Percentiles rank a stretch among this genome's conserved stretches.
Evolutionary conservation across 331 rosid genomes (phyloP).

Genomic region (Stylosanthes scabra): DNA sequence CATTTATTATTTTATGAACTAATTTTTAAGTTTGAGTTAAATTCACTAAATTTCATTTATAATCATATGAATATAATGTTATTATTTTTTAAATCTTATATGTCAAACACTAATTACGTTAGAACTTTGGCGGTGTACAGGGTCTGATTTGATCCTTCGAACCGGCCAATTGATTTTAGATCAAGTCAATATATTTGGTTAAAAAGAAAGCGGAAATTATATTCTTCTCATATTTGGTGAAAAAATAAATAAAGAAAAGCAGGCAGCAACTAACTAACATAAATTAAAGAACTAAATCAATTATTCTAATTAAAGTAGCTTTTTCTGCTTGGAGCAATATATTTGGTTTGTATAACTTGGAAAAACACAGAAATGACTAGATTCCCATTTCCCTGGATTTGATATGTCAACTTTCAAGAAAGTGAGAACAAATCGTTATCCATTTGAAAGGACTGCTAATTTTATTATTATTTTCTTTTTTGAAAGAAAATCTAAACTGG

Average conservation of each 20-base stretch:
- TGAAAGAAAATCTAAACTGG: neutral
- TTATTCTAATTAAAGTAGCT: constrained; percentile 37
- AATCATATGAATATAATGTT: no score
- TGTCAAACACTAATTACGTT: neutral
- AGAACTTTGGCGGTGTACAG: constrained; percentile 33
- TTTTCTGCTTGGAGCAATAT: constrained; percentile 38
- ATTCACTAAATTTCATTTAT: no score
- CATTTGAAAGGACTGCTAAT: constrained; percentile 9
- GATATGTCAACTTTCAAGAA: constrained; percentile 47
- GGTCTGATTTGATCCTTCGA: constrained; percentile 33
- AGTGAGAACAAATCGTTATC: constrained; percentile 34
- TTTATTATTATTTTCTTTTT: neutral
- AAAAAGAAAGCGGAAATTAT: constrained; percentile 13
- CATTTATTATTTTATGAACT: no score
- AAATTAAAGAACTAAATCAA: neutral
- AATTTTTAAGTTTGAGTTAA: no score
- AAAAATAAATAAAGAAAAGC: neutral
- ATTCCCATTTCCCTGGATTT: constrained; percentile 52
- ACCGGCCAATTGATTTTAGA: constrained; percentile 36
- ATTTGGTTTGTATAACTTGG: constrained; percentile 36
- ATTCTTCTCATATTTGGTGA: neutral
- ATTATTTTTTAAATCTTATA: no score
- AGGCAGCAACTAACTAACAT: neutral
- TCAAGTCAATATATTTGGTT: constrained; percentile 16
- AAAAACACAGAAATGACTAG: constrained; percentile 52